Conservation (phyloP, 2,329 filamentous ascomycete genomes). For the Alternaria rosae region DNA sequence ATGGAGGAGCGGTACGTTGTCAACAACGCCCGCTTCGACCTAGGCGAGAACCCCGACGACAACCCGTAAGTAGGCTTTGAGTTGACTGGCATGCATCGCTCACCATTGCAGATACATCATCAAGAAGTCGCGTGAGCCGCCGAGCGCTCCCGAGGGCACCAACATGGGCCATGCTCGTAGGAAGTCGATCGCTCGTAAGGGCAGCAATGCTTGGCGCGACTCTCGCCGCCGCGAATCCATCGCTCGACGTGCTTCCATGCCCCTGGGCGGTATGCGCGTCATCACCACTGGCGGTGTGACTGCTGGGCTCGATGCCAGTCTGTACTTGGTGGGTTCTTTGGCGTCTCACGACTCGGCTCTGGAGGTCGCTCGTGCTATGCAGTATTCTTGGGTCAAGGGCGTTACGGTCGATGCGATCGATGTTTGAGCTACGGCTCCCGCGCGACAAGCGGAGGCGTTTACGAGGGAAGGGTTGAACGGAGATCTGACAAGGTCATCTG, state of each 20-base stretch:
- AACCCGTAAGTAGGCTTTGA: constrained; percentile 56
- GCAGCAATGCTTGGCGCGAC: constrained; percentile 81
- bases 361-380: constrained; percentile 77
- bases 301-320: constrained; percentile 80
- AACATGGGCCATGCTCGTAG: constrained; percentile 49
- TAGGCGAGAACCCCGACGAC: constrained; percentile 78
- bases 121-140: constrained; percentile 61
- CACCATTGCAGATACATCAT: constrained; percentile 82
- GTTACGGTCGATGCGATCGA: constrained; percentile 84
- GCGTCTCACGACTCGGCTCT: constrained; percentile 78
- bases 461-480: constrained; percentile 23
- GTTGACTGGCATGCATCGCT: not conserved
- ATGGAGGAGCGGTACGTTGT: constrained; percentile 87
- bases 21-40: constrained; percentile 88
- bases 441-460: constrained; percentile 36
- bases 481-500: constrained; percentile 32
- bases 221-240: constrained; percentile 83
- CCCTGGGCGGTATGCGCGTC: constrained; percentile 72
- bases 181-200: constrained; percentile 69
- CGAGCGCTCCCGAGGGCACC: constrained; percentile 62
- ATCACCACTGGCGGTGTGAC: constrained; percentile 82
- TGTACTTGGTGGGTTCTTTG: constrained; percentile 85
- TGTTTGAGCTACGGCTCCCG: constrained; percentile 63
- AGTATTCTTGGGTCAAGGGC: constrained; percentile 87
- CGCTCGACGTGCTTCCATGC: constrained; percentile 77